A percentile compares a stretch with the other conserved stretches of the same genome.
phyloP scores from a whole-genome alignment of 2,329 filamentous ascomycete genomes.

The Diaporthe aspalathi region DNA sequence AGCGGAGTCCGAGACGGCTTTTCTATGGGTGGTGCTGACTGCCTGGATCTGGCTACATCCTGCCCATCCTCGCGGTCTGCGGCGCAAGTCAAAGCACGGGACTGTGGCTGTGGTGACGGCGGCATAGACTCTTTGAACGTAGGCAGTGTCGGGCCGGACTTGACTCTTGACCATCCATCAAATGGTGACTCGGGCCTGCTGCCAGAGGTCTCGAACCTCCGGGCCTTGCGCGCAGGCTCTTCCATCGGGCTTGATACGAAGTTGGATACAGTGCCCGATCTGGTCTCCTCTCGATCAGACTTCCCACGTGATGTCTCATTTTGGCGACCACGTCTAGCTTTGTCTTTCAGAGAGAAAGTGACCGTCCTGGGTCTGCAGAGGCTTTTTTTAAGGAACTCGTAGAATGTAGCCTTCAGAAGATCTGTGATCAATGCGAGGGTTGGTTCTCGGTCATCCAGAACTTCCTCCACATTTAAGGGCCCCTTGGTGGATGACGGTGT shows the following conservation, averaged over 20 bases:
- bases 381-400: slow-evolving; percentile 80
- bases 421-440: slow-evolving; percentile 68
- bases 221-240: background rate
- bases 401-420: slow-evolving; percentile 75
- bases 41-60: background rate
- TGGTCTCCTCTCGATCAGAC: background rate
- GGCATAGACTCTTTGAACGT: slow-evolving; percentile 43
- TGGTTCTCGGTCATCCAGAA: slow-evolving; percentile 59
- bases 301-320: background rate
- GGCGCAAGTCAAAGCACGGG: background rate
- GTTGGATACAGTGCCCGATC: background rate
- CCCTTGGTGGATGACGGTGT: background rate
- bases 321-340: background rate
- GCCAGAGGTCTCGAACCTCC: background rate
- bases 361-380: slow-evolving; percentile 68
- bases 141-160: slow-evolving; percentile 41
- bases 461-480: slow-evolving; percentile 49
- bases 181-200: slow-evolving; percentile 47
- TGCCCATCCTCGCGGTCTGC: background rate
- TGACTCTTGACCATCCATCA: slow-evolving; percentile 53
- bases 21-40: background rate
- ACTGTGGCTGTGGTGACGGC: slow-evolving; percentile 28
- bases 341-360: slow-evolving; percentile 7
- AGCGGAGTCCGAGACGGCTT: slow-evolving; percentile 43
- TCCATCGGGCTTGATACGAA: background rate